Evolutionary conservation across 352 stramenopile genomes (phyloP), one percentile per base, ranked within the genome.

Genomic region (Globisporangium irregulare): DNA sequence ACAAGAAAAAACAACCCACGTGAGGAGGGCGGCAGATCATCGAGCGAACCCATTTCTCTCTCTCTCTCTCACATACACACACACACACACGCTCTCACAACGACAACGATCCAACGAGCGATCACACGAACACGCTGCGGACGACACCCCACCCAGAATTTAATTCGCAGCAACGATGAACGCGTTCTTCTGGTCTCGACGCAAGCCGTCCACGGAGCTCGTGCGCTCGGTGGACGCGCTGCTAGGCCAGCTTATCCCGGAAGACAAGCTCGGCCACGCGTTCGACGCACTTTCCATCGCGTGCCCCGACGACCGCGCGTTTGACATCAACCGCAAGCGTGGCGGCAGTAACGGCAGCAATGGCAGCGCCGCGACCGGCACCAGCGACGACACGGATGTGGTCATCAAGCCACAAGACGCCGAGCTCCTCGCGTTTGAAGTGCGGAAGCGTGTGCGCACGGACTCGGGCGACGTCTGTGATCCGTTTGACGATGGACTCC

Each of bases 101-200:
- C 27, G 14, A 41, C 59, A 29, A 27, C 61, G 36, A 66, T 51
- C 55, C 55, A 61, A 61, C 55, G 18, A 22, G 48, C 59, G 59
- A 63, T 60, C 18, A 15, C 24, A 48, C 20, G 34, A 59, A 38
- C 34, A 50, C 62, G 15, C 43, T 22, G 20, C 43, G 18, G 18
- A 51, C 18, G 18, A 34, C 56, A 9, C 9, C 7, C 18, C 51
- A 59, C 12, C 36, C 34, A 14, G 14, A 62, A 63, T 68, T 63
- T 60, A 18, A 60, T 60, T 67, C 29, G 48, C 53, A 55, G 46
- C 24, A 25, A 12, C 61, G 41, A 69, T 93, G 79, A 93, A 93
- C 74, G 86, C 85, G 8, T 93, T 93, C 73, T 92, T 93, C 68
- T 93, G 85, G 83, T 78, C 83, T 10, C 79, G 83, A 14, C 69